A percentile compares a stretch with the other conserved stretches of the same genome.
Evolutionary conservation across 2,329 filamentous ascomycete genomes (phyloP).

Genomic region (Aspergillus sp.): DNA sequence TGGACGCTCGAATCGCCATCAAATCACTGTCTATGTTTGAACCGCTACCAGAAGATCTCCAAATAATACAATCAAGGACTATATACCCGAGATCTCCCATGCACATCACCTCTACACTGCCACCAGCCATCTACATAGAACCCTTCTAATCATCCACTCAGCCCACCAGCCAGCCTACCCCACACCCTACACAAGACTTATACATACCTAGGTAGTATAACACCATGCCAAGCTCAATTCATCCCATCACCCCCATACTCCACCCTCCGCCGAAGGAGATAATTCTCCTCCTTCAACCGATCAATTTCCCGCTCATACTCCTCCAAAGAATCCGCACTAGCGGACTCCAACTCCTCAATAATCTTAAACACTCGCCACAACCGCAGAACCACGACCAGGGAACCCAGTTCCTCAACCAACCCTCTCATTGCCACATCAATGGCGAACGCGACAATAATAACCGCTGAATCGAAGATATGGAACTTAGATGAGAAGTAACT

Average conservation of each 20-base stretch:
- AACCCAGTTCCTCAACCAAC: constrained; percentile 32
- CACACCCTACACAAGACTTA: no score
- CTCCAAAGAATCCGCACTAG: constrained; percentile 64
- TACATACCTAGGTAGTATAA: no score
- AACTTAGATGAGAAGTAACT: neutral
- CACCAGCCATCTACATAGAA: no score
- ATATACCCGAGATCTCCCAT: no score
- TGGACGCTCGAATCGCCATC: no score
- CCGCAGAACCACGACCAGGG: constrained; percentile 66
- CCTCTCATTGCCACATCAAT: neutral
- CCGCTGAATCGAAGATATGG: neutral
- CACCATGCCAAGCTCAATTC: neutral
- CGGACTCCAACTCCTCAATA: constrained; percentile 66
- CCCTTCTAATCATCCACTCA: no score
- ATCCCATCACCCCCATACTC: neutral
- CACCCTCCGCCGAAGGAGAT: neutral
- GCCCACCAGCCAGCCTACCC: no score
- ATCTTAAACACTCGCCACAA: constrained; percentile 72
- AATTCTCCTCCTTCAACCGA: neutral
- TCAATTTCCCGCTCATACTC: constrained; percentile 38
- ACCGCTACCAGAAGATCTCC: no score
- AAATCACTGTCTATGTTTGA: no score
- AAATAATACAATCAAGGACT: no score
- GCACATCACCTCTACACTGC: no score
- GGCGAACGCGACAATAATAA: neutral